phyloP scores from a whole-genome alignment of 2,329 filamentous ascomycete species.

The Trichoderma polysporum region DNA sequence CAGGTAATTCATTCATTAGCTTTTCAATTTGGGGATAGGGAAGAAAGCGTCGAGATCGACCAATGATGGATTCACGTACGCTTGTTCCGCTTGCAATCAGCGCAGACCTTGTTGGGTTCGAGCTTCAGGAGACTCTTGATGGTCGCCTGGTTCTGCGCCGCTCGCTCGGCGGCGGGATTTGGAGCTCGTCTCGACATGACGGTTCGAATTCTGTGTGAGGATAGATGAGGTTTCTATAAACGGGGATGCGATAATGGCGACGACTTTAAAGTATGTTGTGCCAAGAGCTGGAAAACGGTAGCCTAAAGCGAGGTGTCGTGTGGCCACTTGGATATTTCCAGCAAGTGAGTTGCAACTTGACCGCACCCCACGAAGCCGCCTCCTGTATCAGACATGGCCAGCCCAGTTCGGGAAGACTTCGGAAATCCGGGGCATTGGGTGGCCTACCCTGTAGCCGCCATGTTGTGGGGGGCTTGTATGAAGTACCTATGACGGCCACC shows the following conservation, averaged over 20 bases:
- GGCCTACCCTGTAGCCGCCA: slow-evolving; percentile 1
- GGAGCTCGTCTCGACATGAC: slow-evolving; percentile 76
- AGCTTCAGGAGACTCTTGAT: slow-evolving; percentile 95
- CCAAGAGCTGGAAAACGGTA: slow-evolving; percentile 5
- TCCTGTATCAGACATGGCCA: slow-evolving; percentile 16
- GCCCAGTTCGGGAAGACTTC: background rate
- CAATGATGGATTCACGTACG: slow-evolving; percentile 56
- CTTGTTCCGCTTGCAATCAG: slow-evolving; percentile 98
- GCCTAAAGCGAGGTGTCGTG: slow-evolving; percentile 16
- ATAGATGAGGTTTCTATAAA: background rate
- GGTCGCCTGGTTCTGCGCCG: slow-evolving; percentile 88
- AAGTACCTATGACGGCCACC: background rate
- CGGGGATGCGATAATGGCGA: background rate
- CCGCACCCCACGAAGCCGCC: slow-evolving; percentile 19
- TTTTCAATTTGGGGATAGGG: background rate
- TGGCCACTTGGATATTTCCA: slow-evolving; percentile 11
- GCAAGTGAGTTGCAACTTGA: slow-evolving; percentile 15
- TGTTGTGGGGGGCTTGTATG: background rate
- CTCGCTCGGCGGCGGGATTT: slow-evolving; percentile 79
- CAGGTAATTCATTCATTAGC: slow-evolving; percentile 19
- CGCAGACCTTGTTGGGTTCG: slow-evolving; percentile 93
- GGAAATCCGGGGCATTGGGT: background rate
- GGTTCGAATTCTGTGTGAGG: slow-evolving; percentile 16
- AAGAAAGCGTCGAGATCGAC: background rate
- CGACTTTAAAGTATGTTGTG: background rate